These are phyloP conservation scores for Malus hybrid DNA, from an alignment of 331 rosid species.

Conservation along the genomic window DNA sequence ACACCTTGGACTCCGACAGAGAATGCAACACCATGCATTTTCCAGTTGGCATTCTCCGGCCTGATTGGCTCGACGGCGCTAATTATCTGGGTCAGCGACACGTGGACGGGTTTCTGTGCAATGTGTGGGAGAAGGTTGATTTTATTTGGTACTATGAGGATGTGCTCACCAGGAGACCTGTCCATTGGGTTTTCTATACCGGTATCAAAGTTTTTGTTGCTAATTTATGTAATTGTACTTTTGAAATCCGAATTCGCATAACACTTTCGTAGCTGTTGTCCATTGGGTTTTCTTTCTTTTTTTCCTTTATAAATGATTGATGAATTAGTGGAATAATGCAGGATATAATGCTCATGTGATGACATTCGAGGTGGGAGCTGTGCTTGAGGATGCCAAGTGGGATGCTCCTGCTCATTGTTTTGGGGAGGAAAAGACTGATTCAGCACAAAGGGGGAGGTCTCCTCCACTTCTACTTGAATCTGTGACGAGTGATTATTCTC, in stretches of 20 bases:
- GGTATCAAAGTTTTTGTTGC: conserved; percentile 13
- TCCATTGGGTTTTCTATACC: conserved; percentile 48
- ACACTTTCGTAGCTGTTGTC: too few relatives aligned
- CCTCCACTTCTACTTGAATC: background rate
- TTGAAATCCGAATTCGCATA: too few relatives aligned
- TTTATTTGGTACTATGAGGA: conserved; percentile 56
- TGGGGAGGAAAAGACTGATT: conserved; percentile 1
- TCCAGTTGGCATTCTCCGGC: conserved; percentile 58
- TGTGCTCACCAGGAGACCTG: conserved; percentile 50
- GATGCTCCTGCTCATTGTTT: conserved; percentile 73
- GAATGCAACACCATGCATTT: conserved; percentile 30
- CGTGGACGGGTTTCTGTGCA: conserved; percentile 52
- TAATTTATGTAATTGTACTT: background rate
- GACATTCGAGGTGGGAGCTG: conserved; percentile 77
- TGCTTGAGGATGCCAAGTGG: conserved; percentile 59
- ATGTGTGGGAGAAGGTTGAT: conserved; percentile 63
- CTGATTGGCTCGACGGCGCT: conserved; percentile 61
- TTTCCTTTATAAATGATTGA: background rate
- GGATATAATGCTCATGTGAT: conserved; percentile 64
- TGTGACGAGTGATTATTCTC: background rate
- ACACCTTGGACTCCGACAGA: conserved; percentile 22
- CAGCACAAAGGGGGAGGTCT: background rate
- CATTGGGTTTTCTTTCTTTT: too few relatives aligned
- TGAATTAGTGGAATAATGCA: conserved; percentile 4
- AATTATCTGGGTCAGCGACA: conserved; percentile 42